Evolutionary conservation across 371 early-diverging fungal genomes (phyloP), one percentile per base, ranked within the genome.

Genomic region (Rhizomucor miehei): DNA sequence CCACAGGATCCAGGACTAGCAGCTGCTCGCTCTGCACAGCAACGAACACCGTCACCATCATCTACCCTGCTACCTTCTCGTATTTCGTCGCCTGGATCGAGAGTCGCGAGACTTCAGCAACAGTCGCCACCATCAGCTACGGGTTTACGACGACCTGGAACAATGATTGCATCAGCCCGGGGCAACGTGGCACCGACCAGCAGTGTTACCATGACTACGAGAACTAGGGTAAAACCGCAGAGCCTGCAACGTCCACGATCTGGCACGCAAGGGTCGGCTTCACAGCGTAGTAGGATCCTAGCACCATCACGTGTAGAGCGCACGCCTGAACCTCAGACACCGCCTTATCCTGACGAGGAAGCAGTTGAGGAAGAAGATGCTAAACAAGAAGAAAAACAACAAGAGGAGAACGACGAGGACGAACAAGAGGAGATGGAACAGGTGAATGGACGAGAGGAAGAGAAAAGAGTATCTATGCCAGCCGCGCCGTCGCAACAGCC

Each of bases 1-100:
- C 52, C 71, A n/a, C 62, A 55, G 12, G 67, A 67, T 48, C 54
- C 59, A 16, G 40, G 48, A 13, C 55, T 62, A 9, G 57, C 65
- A 25, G 65, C 65, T n/a, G 65, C 65, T 44, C 56, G 56, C 39
- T 59, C 63, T n/a, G 56, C 56, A 25, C 52, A 58, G 21, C 62
- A 58, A 55, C 55, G 54, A 12, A 62, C 63, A 21, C 67, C 63
- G 29, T 67, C 67, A 17, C 57, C 62, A 34, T 66, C 67, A 17
- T 59, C 60, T 6, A 67, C 67, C 3, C 48, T 67, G 6, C 39
- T 67, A 16, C 67, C 67, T 23, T 62, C 63, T 16, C 67, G 67
- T 44, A 62, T 67, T n/a, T 52, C 60, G 8, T 45, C 66, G 2
- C 66, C 66, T 36, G 51, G 51, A 20, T 51, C 61, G 29, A 61